These are phyloP conservation scores for Cornus kousa DNA, from an alignment of 148 eudicot genomes.

Conservation along the genomic window DNA sequence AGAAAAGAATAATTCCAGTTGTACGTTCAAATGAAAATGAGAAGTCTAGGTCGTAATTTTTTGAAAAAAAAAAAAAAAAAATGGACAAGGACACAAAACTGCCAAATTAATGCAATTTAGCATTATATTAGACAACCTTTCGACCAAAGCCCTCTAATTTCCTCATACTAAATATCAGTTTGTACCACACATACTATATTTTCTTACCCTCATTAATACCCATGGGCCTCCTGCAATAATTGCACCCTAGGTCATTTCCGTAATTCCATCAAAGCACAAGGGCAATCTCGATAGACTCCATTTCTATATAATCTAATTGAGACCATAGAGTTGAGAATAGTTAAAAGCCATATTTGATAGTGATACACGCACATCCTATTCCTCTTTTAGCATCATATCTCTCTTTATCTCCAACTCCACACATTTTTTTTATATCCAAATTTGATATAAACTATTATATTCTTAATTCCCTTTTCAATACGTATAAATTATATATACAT, in stretches of 20 bases:
- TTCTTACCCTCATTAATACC: constrained; percentile 1
- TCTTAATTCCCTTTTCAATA: not conserved
- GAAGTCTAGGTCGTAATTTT: not conserved
- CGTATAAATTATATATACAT: not conserved
- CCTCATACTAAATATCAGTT: not conserved
- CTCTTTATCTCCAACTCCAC: constrained; percentile 1
- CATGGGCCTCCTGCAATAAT: constrained; percentile 28
- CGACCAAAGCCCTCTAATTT: not conserved
- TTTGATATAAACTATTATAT: no score
- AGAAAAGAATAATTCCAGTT: not conserved
- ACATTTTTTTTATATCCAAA: not conserved
- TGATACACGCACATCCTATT: constrained; percentile 11
- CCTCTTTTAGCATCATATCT: constrained; percentile 5
- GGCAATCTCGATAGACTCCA: constrained; percentile 5
- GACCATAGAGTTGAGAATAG: constrained; percentile 7
- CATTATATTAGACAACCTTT: not conserved
- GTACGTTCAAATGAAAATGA: no score
- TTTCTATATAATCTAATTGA: constrained; percentile 19
- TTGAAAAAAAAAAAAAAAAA: not conserved
- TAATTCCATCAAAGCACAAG: constrained; percentile 8
- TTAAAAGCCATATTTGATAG: constrained; percentile 12
- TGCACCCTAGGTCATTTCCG: constrained; percentile 16
- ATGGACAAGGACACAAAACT: constrained; percentile 16
- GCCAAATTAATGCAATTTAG: constrained; percentile 10
- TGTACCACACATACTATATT: no score